Conservation (phyloP, 352 stramenopile genomes). For the Phytophthora sp. region DNA sequence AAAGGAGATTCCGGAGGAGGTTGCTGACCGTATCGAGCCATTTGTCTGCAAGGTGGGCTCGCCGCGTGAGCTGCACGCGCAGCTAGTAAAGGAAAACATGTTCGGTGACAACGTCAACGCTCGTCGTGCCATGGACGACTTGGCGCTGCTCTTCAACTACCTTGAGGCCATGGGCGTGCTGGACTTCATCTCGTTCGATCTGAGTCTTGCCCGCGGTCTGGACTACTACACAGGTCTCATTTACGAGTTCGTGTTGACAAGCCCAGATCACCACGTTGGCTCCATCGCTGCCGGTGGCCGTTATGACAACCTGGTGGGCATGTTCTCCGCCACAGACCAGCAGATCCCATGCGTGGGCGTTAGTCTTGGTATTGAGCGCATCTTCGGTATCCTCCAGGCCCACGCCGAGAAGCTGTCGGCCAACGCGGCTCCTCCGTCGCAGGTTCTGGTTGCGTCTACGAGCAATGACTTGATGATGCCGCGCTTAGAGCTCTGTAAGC, state of each 20-base stretch:
- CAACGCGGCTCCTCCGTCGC: constrained; percentile 50
- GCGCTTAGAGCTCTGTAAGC: constrained; percentile 79
- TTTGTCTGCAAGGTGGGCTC: constrained; percentile 94
- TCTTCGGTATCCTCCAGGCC: constrained; percentile 98
- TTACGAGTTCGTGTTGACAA: constrained; percentile 98
- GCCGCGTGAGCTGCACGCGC: constrained; percentile 86
- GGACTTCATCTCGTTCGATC: constrained; percentile 95
- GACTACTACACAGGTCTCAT: constrained; percentile 99
- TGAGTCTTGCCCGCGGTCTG: constrained; percentile 96
- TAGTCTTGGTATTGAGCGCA: constrained; percentile 98
- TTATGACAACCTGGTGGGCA: constrained; percentile 99
- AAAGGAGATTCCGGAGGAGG: constrained; percentile 92
- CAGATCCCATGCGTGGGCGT: constrained; percentile 98
- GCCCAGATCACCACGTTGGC: constrained; percentile 91
- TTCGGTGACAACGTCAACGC: constrained; percentile 93
- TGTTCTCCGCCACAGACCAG: constrained; percentile 95
- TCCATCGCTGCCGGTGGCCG: constrained; percentile 97
- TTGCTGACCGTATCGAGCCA: constrained; percentile 94
- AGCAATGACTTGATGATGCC: constrained; percentile 67
- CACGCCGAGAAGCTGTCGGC: constrained; percentile 78
- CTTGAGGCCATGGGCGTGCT: constrained; percentile 97
- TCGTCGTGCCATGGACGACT: constrained; percentile 89
- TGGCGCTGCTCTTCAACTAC: constrained; percentile 97
- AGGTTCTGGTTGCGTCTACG: constrained; percentile 96
- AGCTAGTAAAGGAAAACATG: constrained; percentile 74